Base-by-base conservation (phyloP, 805 yeast genomes). In the Yarrowia porcina region DNA sequence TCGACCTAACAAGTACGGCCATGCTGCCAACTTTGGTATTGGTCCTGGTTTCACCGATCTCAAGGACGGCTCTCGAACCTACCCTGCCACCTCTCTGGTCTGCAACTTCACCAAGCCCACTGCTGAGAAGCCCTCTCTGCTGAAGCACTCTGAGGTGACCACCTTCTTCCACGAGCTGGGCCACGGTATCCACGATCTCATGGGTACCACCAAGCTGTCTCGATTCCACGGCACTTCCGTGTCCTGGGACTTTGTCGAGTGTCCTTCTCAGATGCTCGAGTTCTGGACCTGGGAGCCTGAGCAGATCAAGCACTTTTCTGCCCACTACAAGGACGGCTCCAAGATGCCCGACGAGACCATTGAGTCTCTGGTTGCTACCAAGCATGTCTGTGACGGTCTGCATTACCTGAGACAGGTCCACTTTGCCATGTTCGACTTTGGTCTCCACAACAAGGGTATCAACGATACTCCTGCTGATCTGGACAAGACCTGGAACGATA, bases 151-250 rank as follows among this genome's bases (percentile, higher is more conserved):
- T 66, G 96, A 89, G 72, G 89, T 89, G 11, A 85, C 85, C 21
- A 90, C 96, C 0, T 87, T 90, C 69, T 90, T 90, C 85, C 96
- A 90, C 71, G 96, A 90, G 74, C 79, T 89, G 67, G 96, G 96
- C 30, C 96, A 90, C 71, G 96, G 96, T 64, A 87, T 90, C 64
- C 97, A 90, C 74, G 88, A 84, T 67, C 75, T 89, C 50, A 79
- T 89, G 64, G 89, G 93, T 11, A 77, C 81, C 66, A 86, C 92
- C 33, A 77, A 77, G 64, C 85, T 82, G 67, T 79, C 87, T 2
- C 80, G 86, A 66, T 89, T 89, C 74, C 87, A 84, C 70, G 96
- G 96, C 21, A 86, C 92, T 30, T 77, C 82, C 36, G 93, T 88
- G 45, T 84, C 87, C 39, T 81, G 94, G 81, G 96, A 90, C 75